phyloP scores from a whole-genome alignment of 208 protist species.

The Wallacemonas sp. region DNA sequence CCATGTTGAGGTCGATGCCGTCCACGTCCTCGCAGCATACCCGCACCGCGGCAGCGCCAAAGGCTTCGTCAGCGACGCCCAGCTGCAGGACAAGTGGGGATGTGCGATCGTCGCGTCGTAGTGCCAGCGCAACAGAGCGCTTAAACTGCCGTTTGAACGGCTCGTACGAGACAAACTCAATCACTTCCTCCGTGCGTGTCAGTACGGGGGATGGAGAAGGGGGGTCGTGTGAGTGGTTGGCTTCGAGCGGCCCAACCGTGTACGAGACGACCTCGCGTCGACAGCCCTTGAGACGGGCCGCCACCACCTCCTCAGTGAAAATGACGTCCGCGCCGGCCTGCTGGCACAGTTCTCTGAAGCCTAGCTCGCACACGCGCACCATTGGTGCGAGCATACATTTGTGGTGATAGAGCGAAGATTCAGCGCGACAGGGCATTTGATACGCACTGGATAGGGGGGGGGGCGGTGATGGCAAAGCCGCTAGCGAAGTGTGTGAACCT shows the following conservation, averaged over 20 bases:
- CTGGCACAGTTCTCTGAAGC: slow-evolving; percentile 91
- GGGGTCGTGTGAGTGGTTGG: neutral
- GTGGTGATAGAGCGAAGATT: slow-evolving; percentile 56
- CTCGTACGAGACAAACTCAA: slow-evolving; percentile 90
- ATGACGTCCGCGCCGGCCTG: slow-evolving; percentile 95
- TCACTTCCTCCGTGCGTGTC: slow-evolving; percentile 30
- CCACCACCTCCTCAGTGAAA: slow-evolving; percentile 97
- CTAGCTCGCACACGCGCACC: slow-evolving; percentile 93
- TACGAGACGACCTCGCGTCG: slow-evolving; percentile 63
- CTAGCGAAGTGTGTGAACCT: too few relatives aligned
- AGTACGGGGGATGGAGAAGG: neutral
- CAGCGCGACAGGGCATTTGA: neutral
- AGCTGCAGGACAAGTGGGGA: slow-evolving; percentile 93
- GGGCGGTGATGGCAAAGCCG: too few relatives aligned
- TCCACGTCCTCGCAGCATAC: slow-evolving; percentile 91
- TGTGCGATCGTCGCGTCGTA: slow-evolving; percentile 14
- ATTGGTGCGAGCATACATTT: slow-evolving; percentile 95
- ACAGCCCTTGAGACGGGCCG: slow-evolving; percentile 86
- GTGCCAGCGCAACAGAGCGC: slow-evolving; percentile 4
- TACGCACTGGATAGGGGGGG: too few relatives aligned
- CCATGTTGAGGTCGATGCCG: slow-evolving; percentile 99
- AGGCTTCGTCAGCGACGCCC: slow-evolving; percentile 72
- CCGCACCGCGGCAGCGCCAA: slow-evolving; percentile 84
- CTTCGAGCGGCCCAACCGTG: slow-evolving; percentile 17
- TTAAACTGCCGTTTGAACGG: slow-evolving; percentile 56